Evolutionary conservation across 2,329 filamentous ascomycete genomes (phyloP), one percentile per base, ranked within the genome.

Genomic region (Penicillium sp.): DNA sequence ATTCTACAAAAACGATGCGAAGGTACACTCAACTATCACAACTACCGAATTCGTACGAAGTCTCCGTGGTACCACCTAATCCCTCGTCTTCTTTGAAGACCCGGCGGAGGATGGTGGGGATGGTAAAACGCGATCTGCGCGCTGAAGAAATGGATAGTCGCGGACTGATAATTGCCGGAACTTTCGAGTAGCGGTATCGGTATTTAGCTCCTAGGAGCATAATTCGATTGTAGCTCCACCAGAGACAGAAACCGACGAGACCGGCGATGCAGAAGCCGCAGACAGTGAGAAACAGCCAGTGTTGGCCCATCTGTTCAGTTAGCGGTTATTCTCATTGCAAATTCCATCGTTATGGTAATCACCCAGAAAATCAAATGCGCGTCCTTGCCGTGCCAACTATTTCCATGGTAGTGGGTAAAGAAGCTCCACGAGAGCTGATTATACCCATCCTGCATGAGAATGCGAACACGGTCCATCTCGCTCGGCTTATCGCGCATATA

Each of bases 401-500:
- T 85, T 39, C 85, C 85, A 49, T 82, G 69, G 65, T 87, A 80
- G 65, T 85, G 82, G 37, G 81, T 86, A 73, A 90, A 90, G 77
- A 90, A 90, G 61, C 85, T 87, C 86, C 86, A 89, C 0, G 80
- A 72, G 62, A 86, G 80, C 59, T 81, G 79, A 65, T 86, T 86
- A 73, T 89, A 89, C 67, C 89, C 86, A 44, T 86, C 82, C 15
- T 82, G 84, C 80, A 89, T 89, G 51, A 90, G 75, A 44, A 90
- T 81, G 53, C 87, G 78, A 6, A 90, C 80, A 31, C 84, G 79
- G n/a, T 81, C 65, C 73, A 79, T 41, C 45, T 73, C 73, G 41
- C 67, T 64, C 2, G 74, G 70, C 27, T 69, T 64, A 10, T 69
- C 64, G 34, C 80, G 78, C 70, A 85, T 84, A 71, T 89, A 91